Evolutionary conservation across 2,329 filamentous ascomycete species (phyloP), one percentile per base, ranked within the genome.

Genomic region (Curvularia lunata): DNA sequence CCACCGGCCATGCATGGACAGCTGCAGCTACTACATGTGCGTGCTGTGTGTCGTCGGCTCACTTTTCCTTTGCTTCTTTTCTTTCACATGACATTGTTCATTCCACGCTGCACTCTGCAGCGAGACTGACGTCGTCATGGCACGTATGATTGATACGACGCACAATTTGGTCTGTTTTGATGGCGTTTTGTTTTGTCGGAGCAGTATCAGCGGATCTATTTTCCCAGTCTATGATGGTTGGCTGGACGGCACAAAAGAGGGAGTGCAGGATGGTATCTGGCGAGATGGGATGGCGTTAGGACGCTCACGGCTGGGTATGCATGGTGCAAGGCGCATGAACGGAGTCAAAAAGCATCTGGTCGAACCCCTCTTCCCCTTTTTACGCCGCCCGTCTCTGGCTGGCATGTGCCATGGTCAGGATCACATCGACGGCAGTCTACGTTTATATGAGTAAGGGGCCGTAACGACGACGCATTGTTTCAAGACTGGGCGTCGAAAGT

Each of bases 261-360:
- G 45, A 61, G 56, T 54, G 62, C 67, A 43, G 62, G 62, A 64
- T 52, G 67, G 66, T 65, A 52, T 72, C 67, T 43, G 28, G 62
- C 59, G 43, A 37, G 21, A 43, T 27, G 41, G 41, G 21, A 43
- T 10, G 42, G 62, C n/a, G 16, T 37, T 52, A 45, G 46, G 21
- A 43, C 54, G 54, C 37, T 63, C 61, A 64, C 48, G 60, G 56
- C 51, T 56, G 61, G 62, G 45, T 40, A 43, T 43, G 41, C 69
- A 75, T 71, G 56, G 63, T 54, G 69, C 70, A 69, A 69, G 70
- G 68, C 64, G 68, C 70, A 73, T 72, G 62, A 67, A 34, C n/a
- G 64, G 69, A 56, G 57, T 61, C 61, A 69, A 62, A 67, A 63
- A 59, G 65, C 47, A 57, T 58, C 58, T 49, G 66, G 66, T 63